Base-by-base conservation (phyloP, 139 green algal genomes). In the Marvania coccoides region DNA sequence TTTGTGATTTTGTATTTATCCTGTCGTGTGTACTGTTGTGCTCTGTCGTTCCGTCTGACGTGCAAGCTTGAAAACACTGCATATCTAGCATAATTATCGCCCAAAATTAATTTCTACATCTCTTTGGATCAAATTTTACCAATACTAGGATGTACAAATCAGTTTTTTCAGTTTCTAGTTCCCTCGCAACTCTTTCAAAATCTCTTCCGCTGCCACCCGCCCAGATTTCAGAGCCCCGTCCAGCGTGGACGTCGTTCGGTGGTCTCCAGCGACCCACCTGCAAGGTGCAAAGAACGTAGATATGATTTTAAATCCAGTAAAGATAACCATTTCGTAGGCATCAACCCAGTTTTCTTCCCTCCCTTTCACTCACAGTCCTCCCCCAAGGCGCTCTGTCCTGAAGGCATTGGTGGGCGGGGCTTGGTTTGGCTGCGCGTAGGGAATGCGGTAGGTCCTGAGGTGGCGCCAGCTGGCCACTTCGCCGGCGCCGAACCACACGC, bases 361-460 rank as follows among this genome's bases (percentile, higher is more conserved):
- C n/a, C n/a, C n/a, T n/a, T n/a, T n/a, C n/a, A 94, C 85, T 46
- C 79, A 95, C 34, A 96, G 47, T 3, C 81, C 73, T 12, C 66
- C 67, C 23, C 76, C 83, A 6, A 95, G 83, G 4, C 69, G 9
- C 40, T 92, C 83, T 1, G 78, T 58, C 28, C 86, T 75, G 39
- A 63, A 66, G 13, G 92, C 77, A 69, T 94, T 73, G 5, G 88
- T 95, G 5, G 90, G 88, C 0, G 90, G 88, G 0, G 70, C 72
- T 79, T 96, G 89, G 63, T 79, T 87, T 30, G 90, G 91, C 76
- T 97, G 93, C 23, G 91, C 86, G 73, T 90, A 99, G 19, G 91
- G 86, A 47, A 99, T 98, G 46, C 93, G 77, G 82, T 98, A 99
- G 2, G 79, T 88, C 30, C 73, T 61, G n/a, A 99, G 79, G 42